phyloP scores from a whole-genome alignment of 129 eudicot genomes.

The Centaurea solstitialis region DNA sequence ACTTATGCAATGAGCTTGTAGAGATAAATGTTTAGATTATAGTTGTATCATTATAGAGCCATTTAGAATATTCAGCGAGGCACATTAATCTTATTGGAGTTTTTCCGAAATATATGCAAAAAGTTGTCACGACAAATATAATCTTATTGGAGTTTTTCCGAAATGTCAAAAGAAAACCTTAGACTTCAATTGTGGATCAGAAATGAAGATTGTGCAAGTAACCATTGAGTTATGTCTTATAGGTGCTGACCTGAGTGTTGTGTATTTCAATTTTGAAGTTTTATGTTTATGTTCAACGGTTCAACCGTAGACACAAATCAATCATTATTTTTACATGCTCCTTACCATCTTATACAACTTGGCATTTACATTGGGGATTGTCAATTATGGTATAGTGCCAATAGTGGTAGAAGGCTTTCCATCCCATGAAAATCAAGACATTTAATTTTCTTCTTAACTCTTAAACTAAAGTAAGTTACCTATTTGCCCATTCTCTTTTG shows the following conservation, averaged over 20 bases:
- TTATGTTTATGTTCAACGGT: neutral
- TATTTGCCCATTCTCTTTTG: neutral
- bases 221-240: neutral
- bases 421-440: neutral
- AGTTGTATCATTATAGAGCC: neutral
- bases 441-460: neutral
- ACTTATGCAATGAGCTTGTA: neutral
- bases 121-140: too few species aligned
- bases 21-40: neutral
- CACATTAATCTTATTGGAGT: neutral
- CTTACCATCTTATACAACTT: neutral
- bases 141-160: too few species aligned
- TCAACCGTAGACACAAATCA: neutral
- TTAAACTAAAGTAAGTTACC: neutral
- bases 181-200: too few species aligned
- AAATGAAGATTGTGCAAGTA: slow-evolving; percentile 82
- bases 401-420: neutral
- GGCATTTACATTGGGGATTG: neutral
- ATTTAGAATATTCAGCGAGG: neutral
- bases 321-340: neutral
- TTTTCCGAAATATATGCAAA: neutral
- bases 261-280: slow-evolving; percentile 2
- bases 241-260: neutral
- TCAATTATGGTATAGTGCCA: neutral
- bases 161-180: too few species aligned